A percentile compares a stretch with the other conserved stretches of the same genome.
Evolutionary conservation across 140 eudicot genomes (phyloP).

Genomic region (Cichorium intybus): DNA sequence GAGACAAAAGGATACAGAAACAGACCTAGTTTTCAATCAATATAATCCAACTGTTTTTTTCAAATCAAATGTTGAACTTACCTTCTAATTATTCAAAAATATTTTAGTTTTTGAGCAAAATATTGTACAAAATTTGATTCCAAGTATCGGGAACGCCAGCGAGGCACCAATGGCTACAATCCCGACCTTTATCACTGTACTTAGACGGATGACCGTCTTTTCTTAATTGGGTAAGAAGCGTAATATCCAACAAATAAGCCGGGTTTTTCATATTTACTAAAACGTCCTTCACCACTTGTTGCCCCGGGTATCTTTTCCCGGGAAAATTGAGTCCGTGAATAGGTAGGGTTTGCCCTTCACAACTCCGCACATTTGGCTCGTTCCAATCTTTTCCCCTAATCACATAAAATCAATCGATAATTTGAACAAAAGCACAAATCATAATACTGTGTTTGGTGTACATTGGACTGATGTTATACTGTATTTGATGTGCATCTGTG

Average conservation of each 20-base stretch:
- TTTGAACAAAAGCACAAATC: not conserved
- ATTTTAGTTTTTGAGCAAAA: conserved; percentile 35
- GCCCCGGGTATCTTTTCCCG: conserved; percentile 54
- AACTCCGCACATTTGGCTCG: conserved; percentile 39
- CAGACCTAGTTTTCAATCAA: conserved; percentile 33
- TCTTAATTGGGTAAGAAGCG: conserved; percentile 69
- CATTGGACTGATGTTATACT: too few species aligned
- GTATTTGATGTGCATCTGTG: too few species aligned
- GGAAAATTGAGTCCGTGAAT: conserved; percentile 57
- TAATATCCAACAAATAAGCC: conserved; percentile 65
- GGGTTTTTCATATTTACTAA: conserved; percentile 53
- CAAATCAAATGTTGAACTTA: conserved; percentile 5
- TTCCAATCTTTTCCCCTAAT: conserved; percentile 76
- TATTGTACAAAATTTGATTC: conserved; percentile 69
- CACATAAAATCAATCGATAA: conserved; percentile 7
- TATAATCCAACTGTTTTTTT: conserved; percentile 12
- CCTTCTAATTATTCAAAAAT: conserved; percentile 6
- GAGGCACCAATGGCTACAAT: conserved; percentile 97
- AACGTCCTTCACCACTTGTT: conserved; percentile 51
- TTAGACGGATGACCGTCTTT: conserved; percentile 87
- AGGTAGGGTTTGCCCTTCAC: conserved; percentile 61
- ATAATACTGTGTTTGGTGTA: too few species aligned
- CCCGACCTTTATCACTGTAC: conserved; percentile 44
- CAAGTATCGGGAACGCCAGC: conserved; percentile 96
- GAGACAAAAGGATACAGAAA: conserved; percentile 81